Evolutionary conservation across 139 green algal genomes (phyloP), one percentile per base, ranked within the genome.

Genomic region (Coelastrella sp.): DNA sequence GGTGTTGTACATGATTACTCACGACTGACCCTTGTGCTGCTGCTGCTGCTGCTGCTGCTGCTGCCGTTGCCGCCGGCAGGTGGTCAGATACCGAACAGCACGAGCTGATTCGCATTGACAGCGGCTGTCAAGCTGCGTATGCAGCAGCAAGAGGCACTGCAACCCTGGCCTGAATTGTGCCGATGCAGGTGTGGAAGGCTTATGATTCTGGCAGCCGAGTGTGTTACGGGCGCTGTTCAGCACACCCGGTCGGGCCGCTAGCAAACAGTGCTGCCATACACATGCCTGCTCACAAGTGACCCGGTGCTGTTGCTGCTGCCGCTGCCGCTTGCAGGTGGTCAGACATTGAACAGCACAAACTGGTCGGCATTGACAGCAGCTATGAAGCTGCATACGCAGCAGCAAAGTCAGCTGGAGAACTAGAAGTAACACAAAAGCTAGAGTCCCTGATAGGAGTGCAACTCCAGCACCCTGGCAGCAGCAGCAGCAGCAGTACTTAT

Each of bases 41-140:
- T n/a, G n/a, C n/a, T n/a, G n/a, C n/a, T 66, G 78, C 32, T 7
- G 23, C 78, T 71, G 0, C n/a, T 65, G 32, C 23, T 61, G 3
- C 5, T n/a, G n/a, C 58, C 64, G 61, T n/a, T 76, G 17, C n/a
- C 7, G 0, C 22, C 6, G 65, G 32, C 83, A 88, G 83, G 16
- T 88, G 83, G 83, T 58, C 60, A 16, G 22, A 73, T 7, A 80
- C 79, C 8, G 83, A 88, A 66, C 83, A 88, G 83, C 83, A 88
- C 66, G 65, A 88, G 66, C 66, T 88, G 32, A 47, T 54, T 11
- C 60, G 54, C 14, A 88, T 88, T 80, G 83, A 88, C 17, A 32
- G 5, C 47, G 79, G 83, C 83, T 73, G 11, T 47, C 11, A n/a
- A 47, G 66, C 19, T 6, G 83, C 83, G 3, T 11, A 80, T 71